Conservation (phyloP, 140 eudicot species). For the Senecio squalidus region DNA sequence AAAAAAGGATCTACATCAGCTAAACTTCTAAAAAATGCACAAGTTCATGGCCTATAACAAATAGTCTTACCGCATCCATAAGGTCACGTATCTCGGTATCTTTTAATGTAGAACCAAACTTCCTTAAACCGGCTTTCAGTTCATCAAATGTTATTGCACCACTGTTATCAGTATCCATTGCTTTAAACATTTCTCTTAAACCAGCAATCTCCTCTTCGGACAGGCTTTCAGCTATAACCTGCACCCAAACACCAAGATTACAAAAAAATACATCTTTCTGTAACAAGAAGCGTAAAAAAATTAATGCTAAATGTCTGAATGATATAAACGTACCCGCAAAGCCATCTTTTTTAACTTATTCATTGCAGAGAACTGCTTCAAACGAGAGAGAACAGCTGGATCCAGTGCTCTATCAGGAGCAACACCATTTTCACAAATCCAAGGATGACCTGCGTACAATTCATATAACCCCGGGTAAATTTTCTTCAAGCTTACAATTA, state of each 20-base stretch:
- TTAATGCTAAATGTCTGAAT: neutral
- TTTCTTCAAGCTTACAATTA: constrained; percentile 3
- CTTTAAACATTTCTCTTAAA: constrained; percentile 85
- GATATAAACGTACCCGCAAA: constrained; percentile 62
- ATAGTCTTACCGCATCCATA: constrained; percentile 87
- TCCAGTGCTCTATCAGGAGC: constrained; percentile 96
- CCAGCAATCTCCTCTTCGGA: constrained; percentile 99
- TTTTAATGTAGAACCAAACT: constrained; percentile 88
- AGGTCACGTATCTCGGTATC: constrained; percentile 96
- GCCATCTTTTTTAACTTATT: constrained; percentile 98
- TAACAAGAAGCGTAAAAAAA: neutral
- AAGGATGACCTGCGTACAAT: constrained; percentile 83
- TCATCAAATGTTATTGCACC: constrained; percentile 99
- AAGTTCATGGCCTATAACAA: neutral
- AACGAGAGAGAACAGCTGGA: constrained; percentile 97
- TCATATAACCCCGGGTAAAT: constrained; percentile 1
- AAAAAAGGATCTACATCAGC: constrained; percentile 27
- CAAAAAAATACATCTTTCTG: neutral
- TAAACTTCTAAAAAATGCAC: neutral
- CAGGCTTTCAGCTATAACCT: constrained; percentile 98
- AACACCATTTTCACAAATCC: constrained; percentile 98
- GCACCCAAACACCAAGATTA: constrained; percentile 21
- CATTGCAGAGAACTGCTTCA: constrained; percentile 96
- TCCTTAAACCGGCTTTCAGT: constrained; percentile 88
- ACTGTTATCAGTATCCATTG: constrained; percentile 98